phyloP scores from a whole-genome alignment of 2,329 filamentous ascomycete genomes.

The Ophiostoma tasmaniense region DNA sequence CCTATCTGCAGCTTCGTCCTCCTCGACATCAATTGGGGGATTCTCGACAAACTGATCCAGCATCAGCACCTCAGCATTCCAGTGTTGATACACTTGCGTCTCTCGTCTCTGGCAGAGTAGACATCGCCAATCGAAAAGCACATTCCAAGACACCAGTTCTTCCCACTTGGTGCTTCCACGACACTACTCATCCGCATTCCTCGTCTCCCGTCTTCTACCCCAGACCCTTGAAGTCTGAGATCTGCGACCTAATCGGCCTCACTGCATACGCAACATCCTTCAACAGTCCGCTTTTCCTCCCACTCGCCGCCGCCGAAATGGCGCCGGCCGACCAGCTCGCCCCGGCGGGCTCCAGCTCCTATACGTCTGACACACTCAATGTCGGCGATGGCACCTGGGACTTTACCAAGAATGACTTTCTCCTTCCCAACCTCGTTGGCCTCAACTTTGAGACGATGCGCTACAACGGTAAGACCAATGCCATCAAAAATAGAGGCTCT shows the following conservation, averaged over 20 bases:
- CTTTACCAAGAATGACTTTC: constrained; percentile 64
- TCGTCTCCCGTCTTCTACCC: background rate
- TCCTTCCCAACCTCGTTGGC: constrained; percentile 68
- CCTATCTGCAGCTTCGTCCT: background rate
- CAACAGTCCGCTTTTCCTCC: background rate
- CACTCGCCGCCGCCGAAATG: constrained; percentile 42
- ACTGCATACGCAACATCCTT: background rate
- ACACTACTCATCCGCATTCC: background rate
- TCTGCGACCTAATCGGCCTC: background rate
- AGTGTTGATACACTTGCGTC: background rate
- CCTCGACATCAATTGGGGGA: background rate
- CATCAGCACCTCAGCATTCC: background rate
- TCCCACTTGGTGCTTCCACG: background rate
- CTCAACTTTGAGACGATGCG: constrained; percentile 74
- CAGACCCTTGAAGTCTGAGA: background rate
- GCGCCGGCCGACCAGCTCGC: constrained; percentile 54
- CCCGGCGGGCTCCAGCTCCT: constrained; percentile 62
- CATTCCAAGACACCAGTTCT: background rate
- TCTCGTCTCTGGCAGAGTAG: background rate
- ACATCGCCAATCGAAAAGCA: background rate
- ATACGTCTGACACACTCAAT: constrained; percentile 63
- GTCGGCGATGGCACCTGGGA: constrained; percentile 84
- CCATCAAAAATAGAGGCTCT: background rate
- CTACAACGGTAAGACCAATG: constrained; percentile 61
- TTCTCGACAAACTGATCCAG: background rate